A percentile compares a stretch with the other conserved stretches of the same genome.
These are phyloP conservation scores for Cryptomeria japonica DNA, from an alignment of 75 land plant species.

Conservation along the genomic window DNA sequence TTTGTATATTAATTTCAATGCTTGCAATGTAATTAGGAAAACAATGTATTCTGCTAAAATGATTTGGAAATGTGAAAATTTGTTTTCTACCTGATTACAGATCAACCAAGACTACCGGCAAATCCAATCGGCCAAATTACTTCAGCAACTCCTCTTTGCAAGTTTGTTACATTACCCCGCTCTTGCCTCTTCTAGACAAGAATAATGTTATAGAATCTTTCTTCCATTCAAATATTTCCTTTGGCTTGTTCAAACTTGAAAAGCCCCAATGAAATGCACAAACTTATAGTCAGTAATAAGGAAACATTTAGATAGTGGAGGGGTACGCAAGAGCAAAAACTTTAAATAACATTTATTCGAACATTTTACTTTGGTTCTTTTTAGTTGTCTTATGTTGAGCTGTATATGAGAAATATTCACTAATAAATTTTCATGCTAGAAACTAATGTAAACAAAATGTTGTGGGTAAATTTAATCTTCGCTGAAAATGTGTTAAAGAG, in stretches of 20 bases:
- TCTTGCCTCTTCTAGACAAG: background rate
- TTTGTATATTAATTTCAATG: background rate
- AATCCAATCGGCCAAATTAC: background rate
- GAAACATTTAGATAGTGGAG: background rate
- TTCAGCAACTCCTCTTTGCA: slow-evolving; percentile 4
- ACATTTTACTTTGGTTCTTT: background rate
- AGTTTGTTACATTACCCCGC: background rate
- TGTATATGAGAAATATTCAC: no score
- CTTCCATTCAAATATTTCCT: background rate
- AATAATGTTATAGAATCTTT: background rate
- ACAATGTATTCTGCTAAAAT: background rate
- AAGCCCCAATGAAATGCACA: background rate
- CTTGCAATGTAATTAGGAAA: background rate
- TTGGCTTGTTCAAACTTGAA: background rate
- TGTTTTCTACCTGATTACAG: background rate
- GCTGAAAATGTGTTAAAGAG: no score
- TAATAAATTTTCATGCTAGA: no score
- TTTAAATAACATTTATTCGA: background rate
- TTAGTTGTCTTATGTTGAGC: background rate
- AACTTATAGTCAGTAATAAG: background rate
- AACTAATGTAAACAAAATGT: background rate
- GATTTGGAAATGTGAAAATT: background rate
- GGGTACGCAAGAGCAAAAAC: background rate
- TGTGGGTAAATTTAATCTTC: background rate
- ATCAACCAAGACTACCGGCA: background rate